Conservation (phyloP, 306 rosid genomes). For the Glycyrrhiza uralensis region DNA sequence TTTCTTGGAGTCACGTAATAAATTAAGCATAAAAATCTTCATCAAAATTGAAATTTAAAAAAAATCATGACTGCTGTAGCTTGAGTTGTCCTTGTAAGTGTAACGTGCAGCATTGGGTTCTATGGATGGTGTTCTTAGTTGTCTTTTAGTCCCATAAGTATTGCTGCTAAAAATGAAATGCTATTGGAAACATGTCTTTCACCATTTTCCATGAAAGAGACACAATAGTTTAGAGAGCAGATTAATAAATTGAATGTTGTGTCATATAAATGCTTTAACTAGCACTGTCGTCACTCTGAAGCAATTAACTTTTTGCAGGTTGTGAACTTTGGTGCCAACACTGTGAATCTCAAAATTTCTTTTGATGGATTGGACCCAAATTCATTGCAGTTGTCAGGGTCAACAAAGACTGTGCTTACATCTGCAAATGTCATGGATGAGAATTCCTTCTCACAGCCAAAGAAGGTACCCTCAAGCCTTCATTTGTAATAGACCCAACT, state of each 20-base stretch:
- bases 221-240: background rate
- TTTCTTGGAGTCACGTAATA: background rate
- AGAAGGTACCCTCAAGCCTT: constrained; percentile 50
- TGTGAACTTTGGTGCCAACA: constrained; percentile 68
- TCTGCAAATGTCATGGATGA: constrained; percentile 74
- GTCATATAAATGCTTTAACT: background rate
- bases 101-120: background rate
- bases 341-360: constrained; percentile 51
- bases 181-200: background rate
- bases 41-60: background rate
- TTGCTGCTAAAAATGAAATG: background rate
- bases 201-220: background rate
- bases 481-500: background rate
- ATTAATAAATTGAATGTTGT: background rate
- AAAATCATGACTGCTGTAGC: no score
- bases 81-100: background rate
- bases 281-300: constrained; percentile 4
- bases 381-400: constrained; percentile 42
- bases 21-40: background rate
- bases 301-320: constrained; percentile 48
- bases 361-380: constrained; percentile 49
- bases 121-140: background rate
- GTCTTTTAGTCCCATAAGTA: background rate
- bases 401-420: constrained; percentile 59
- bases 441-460: constrained; percentile 71